Conservation (phyloP, 305 asterid genomes). For the Fraxinus velutina region DNA sequence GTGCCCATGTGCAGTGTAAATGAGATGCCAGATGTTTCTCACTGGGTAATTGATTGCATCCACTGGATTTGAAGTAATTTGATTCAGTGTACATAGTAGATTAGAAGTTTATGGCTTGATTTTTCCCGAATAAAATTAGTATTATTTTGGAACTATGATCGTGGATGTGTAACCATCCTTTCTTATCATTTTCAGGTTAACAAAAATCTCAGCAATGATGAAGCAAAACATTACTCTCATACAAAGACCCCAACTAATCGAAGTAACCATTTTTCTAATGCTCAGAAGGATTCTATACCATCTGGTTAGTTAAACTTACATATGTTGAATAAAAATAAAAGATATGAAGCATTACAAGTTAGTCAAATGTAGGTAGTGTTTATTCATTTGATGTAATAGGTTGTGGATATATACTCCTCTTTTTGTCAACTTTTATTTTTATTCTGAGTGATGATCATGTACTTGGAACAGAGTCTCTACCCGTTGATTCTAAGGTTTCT, state of each 20-base stretch:
- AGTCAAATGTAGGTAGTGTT: not conserved
- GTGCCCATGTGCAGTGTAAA: constrained; percentile 27
- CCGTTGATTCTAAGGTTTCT: constrained; percentile 27
- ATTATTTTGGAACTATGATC: not conserved
- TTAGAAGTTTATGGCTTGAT: not conserved
- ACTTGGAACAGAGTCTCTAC: constrained; percentile 39
- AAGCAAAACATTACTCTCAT: constrained; percentile 31
- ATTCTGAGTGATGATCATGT: constrained; percentile 7
- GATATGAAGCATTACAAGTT: not conserved
- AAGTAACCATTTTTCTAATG: constrained; percentile 27
- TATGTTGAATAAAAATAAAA: not conserved
- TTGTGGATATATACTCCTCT: not conserved
- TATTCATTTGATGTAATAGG: not conserved
- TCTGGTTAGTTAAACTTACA: constrained; percentile 41
- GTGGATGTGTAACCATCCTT: not conserved
- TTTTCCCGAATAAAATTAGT: not conserved
- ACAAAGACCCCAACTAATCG: constrained; percentile 21
- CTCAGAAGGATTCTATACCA: constrained; percentile 35
- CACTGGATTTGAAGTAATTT: not conserved
- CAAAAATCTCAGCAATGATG: constrained; percentile 31
- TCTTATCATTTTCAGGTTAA: constrained; percentile 37
- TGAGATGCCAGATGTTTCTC: constrained; percentile 37
- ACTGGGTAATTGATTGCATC: constrained; percentile 38
- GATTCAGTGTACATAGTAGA: not conserved
- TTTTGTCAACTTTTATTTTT: not conserved